These are phyloP conservation scores for Allantophomopsis lycopodina DNA, from an alignment of 2,329 filamentous ascomycete genomes.

Conservation along the genomic window DNA sequence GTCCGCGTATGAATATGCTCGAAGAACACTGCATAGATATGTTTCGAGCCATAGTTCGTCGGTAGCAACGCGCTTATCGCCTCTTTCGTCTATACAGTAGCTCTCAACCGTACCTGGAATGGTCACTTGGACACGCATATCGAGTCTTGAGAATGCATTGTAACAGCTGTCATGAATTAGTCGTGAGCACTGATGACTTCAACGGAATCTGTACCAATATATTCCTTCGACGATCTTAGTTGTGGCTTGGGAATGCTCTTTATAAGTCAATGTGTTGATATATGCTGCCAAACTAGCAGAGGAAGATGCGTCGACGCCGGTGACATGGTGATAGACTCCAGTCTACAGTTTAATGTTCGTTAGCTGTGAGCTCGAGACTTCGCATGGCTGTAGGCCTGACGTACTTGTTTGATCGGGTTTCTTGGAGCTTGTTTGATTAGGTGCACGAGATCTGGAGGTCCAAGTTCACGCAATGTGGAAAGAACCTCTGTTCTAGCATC, in stretches of 20 bases:
- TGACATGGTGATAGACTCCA: conserved; percentile 96
- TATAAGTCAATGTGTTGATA: conserved; percentile 94
- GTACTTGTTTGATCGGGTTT: conserved; percentile 41
- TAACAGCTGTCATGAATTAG: conserved; percentile 53
- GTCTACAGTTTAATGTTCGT: conserved; percentile 34
- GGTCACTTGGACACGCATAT: conserved; percentile 97
- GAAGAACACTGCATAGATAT: conserved; percentile 85
- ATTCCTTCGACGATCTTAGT: conserved; percentile 84
- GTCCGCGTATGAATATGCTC: conserved; percentile 93
- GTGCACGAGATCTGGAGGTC: conserved; percentile 90
- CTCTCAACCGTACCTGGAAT: conserved; percentile 94
- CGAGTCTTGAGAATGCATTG: conserved; percentile 95
- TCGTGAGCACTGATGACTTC: neutral
- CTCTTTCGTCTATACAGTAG: conserved; percentile 94
- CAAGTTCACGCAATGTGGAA: conserved; percentile 75
- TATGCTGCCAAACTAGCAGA: conserved; percentile 95
- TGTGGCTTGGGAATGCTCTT: conserved; percentile 63
- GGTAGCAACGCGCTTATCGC: conserved; percentile 84
- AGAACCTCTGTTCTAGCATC: conserved; percentile 87
- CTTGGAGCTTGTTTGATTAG: conserved; percentile 62
- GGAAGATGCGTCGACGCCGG: conserved; percentile 90
- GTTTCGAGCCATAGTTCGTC: conserved; percentile 96
- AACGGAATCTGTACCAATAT: conserved; percentile 56
- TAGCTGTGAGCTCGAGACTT: too few relatives aligned
- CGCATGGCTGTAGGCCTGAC: neutral